Conservation (phyloP, 768 basidiomycete genomes). For the Rhizopogon roseolus region DNA sequence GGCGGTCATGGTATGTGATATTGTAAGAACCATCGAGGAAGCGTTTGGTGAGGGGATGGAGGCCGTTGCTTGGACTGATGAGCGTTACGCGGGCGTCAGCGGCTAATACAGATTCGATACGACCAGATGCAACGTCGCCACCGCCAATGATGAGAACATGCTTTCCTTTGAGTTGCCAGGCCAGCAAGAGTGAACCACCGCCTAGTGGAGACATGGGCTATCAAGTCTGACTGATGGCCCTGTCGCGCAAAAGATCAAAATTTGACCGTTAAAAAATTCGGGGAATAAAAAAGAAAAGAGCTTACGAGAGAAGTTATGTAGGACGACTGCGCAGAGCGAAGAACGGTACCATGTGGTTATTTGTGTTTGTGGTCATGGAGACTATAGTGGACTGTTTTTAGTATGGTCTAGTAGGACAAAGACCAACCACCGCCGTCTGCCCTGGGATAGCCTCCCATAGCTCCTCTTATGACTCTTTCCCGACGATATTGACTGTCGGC, state of each 20-base stretch:
- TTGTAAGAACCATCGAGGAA: constrained; percentile 40
- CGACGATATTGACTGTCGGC: neutral
- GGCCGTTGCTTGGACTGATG: constrained; percentile 63
- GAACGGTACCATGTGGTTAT: neutral
- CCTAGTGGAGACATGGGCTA: constrained; percentile 13
- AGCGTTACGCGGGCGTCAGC: constrained; percentile 78
- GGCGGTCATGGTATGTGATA: constrained; percentile 69
- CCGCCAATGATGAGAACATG: constrained; percentile 90
- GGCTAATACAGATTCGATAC: constrained; percentile 79
- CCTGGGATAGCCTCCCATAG: neutral
- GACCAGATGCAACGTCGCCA: constrained; percentile 85
- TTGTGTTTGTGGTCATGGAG: constrained; percentile 16
- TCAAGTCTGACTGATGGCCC: neutral
- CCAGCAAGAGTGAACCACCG: constrained; percentile 81
- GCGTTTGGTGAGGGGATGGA: constrained; percentile 54
- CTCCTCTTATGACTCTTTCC: neutral
- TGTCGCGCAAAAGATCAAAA: neutral
- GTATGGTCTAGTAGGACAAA: too few species aligned
- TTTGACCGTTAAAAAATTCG: too few species aligned
- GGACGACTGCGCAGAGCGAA: neutral
- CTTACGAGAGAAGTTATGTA: neutral
- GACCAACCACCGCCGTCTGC: neutral
- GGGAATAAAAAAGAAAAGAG: neutral
- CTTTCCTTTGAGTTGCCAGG: constrained; percentile 87
- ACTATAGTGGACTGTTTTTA: constrained; percentile 2